These are phyloP conservation scores for Rhodamnia argentea DNA, from an alignment of 345 rosid species.

Conservation along the genomic window DNA sequence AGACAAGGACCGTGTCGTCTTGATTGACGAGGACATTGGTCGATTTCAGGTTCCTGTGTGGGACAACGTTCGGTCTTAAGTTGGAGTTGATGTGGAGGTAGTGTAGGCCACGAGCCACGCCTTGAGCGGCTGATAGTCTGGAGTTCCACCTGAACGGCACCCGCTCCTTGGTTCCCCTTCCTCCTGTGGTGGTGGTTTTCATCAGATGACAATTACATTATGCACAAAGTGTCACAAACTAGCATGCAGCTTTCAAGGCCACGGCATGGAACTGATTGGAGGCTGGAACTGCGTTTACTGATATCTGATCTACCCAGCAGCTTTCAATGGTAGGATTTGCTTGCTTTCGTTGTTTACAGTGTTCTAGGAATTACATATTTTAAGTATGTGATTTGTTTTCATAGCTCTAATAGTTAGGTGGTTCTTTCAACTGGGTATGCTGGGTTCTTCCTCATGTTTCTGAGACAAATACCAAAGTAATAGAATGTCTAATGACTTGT, in stretches of 20 bases:
- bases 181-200: neutral
- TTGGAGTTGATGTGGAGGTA: conserved; percentile 29
- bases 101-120: conserved; percentile 34
- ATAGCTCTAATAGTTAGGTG: neutral
- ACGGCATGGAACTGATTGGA: neutral
- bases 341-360: neutral
- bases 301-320: neutral
- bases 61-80: neutral
- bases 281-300: neutral
- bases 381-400: neutral
- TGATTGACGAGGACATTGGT: conserved; percentile 41
- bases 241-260: neutral
- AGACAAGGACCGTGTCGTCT: conserved; percentile 21
- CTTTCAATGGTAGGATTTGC: neutral
- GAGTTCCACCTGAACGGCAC: conserved; percentile 35
- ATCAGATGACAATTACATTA: neutral
- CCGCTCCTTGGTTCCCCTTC: neutral
- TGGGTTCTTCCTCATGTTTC: neutral
- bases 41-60: conserved; percentile 48
- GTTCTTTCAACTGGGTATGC: neutral
- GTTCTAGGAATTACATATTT: neutral
- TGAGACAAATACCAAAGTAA: neutral
- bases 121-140: conserved; percentile 30
- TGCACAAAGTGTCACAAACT: neutral
- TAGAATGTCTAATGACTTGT: neutral